Evolutionary conservation across 495 filamentous ascomycete genomes (phyloP).

Genomic region (Sphaerosporella brunnea): DNA sequence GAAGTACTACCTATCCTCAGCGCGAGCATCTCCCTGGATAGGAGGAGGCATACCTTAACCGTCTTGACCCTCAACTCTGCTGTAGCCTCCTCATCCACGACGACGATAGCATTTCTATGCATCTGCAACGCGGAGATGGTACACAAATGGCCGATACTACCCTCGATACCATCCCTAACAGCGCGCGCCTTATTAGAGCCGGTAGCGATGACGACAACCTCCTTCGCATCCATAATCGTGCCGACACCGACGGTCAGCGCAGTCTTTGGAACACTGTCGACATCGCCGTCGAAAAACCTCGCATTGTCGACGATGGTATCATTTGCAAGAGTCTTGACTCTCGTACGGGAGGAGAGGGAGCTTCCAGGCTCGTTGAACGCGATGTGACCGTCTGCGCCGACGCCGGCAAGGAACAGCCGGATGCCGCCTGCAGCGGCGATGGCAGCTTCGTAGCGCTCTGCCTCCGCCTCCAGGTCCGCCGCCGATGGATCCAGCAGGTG

Average conservation of each 20-base stretch:
- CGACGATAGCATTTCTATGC: slow-evolving; percentile 61
- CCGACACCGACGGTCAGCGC: slow-evolving; percentile 76
- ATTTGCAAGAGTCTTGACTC: slow-evolving; percentile 73
- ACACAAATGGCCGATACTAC: slow-evolving; percentile 79
- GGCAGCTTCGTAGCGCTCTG: slow-evolving; percentile 57
- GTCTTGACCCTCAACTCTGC: slow-evolving; percentile 73
- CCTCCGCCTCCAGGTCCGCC: slow-evolving; percentile 55
- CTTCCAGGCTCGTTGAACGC: slow-evolving; percentile 84
- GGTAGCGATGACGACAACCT: slow-evolving; percentile 67
- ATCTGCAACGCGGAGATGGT: slow-evolving; percentile 64
- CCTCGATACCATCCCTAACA: slow-evolving; percentile 65
- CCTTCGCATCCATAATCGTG: slow-evolving; percentile 63
- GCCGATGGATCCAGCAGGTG: slow-evolving; percentile 78
- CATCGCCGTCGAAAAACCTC: slow-evolving; percentile 61
- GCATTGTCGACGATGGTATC: slow-evolving; percentile 76
- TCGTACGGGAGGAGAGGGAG: slow-evolving; percentile 56
- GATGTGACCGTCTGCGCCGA: slow-evolving; percentile 73
- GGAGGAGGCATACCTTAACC: slow-evolving; percentile 41
- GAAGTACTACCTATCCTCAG: not conserved
- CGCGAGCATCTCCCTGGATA: not conserved
- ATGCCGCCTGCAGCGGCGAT: slow-evolving; percentile 62
- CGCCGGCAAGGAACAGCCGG: slow-evolving; percentile 69
- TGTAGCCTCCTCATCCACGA: slow-evolving; percentile 73
- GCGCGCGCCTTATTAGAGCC: slow-evolving; percentile 67
- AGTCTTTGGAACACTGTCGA: slow-evolving; percentile 59